Evolutionary conservation across 768 basidiomycete genomes (phyloP).

Genomic region (Lactarius trivialis): DNA sequence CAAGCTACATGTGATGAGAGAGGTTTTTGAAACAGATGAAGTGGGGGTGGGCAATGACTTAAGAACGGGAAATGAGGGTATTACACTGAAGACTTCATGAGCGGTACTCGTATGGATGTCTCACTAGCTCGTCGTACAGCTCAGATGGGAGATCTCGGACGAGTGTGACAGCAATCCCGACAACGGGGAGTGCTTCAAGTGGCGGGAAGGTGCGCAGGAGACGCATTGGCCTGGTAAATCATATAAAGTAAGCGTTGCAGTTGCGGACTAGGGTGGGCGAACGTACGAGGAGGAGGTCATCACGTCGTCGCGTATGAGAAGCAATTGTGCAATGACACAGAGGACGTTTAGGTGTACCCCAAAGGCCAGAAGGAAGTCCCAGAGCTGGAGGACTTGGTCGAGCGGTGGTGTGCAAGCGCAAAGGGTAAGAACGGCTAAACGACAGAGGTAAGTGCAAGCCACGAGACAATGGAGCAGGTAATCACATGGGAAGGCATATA

Average conservation of each 20-base stretch:
- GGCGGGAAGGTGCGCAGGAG: slow-evolving; percentile 91
- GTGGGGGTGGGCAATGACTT: neutral
- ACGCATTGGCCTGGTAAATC: slow-evolving; percentile 73
- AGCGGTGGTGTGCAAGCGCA: slow-evolving; percentile 97
- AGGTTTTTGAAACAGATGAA: neutral
- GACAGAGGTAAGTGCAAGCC: slow-evolving; percentile 2
- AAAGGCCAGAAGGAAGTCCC: slow-evolving; percentile 97
- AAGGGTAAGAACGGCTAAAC: slow-evolving; percentile 80
- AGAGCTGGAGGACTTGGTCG: slow-evolving; percentile 88
- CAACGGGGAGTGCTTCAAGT: slow-evolving; percentile 77
- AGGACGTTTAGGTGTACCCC: slow-evolving; percentile 95
- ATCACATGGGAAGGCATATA: slow-evolving; percentile 96
- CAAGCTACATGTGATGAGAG: slow-evolving; percentile 5
- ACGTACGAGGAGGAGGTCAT: slow-evolving; percentile 80
- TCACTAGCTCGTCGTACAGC: slow-evolving; percentile 82
- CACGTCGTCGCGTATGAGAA: slow-evolving; percentile 85
- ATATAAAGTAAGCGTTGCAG: neutral
- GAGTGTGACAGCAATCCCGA: slow-evolving; percentile 89
- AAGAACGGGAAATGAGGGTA: neutral
- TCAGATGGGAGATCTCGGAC: slow-evolving; percentile 86
- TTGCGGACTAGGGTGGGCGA: neutral
- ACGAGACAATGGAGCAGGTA: slow-evolving; percentile 19
- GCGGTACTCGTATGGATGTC: slow-evolving; percentile 66
- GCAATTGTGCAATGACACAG: slow-evolving; percentile 91
- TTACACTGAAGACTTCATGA: neutral